Percentiles rank a stretch among this genome's conserved stretches.
phyloP scores from a whole-genome alignment of 768 basidiomycete species.

The Tylopilus intermedius region DNA sequence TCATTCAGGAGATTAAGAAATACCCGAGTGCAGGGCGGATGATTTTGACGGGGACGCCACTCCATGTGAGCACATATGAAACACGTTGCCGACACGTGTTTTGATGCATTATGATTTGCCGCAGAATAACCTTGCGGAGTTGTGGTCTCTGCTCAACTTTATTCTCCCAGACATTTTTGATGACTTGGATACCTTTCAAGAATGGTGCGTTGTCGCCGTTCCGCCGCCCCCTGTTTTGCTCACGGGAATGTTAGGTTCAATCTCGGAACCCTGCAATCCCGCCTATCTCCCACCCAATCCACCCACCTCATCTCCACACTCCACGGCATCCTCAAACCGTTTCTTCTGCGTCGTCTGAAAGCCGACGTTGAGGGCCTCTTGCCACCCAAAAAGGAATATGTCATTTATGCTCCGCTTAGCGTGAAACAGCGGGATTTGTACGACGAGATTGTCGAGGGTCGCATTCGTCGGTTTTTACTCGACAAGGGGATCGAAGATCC shows the following conservation, averaged over 20 bases:
- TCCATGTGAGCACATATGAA: conserved; percentile 60
- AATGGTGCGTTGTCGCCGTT: conserved; percentile 51
- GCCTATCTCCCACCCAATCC: conserved; percentile 54
- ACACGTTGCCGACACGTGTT: not conserved
- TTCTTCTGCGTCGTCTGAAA: conserved; percentile 88
- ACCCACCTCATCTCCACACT: conserved; percentile 69
- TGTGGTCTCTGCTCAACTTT: conserved; percentile 95
- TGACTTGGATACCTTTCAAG: conserved; percentile 84
- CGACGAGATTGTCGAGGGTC: conserved; percentile 69
- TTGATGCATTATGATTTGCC: not conserved
- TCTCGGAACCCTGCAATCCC: conserved; percentile 56
- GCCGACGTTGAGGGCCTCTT: conserved; percentile 75
- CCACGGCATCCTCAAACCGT: conserved; percentile 91
- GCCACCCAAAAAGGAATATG: conserved; percentile 92
- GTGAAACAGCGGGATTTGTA: conserved; percentile 81
- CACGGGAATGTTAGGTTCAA: conserved; percentile 51
- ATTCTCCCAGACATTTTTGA: conserved; percentile 92
- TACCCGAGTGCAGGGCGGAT: conserved; percentile 81
- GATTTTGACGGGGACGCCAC: conserved; percentile 92
- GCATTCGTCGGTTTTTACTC: conserved; percentile 61
- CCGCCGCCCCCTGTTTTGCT: not conserved
- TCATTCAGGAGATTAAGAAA: conserved; percentile 86
- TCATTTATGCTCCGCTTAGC: conserved; percentile 87
- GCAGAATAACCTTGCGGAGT: conserved; percentile 93
- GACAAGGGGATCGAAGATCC: conserved; percentile 27